These are phyloP conservation scores for Galerina sulciceps DNA, from an alignment of 768 basidiomycete genomes.

Conservation along the genomic window DNA sequence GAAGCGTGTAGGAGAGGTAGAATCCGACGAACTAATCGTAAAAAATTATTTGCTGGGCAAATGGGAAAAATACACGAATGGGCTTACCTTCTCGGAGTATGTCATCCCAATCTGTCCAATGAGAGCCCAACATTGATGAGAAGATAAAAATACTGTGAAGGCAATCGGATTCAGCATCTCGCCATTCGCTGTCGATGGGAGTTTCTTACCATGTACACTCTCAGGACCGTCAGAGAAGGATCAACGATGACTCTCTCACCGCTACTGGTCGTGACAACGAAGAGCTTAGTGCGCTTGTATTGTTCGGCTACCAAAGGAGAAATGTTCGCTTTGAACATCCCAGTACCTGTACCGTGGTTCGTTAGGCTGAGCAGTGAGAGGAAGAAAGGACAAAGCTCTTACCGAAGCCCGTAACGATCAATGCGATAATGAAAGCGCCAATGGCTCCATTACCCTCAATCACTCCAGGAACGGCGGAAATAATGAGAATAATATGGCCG, in stretches of 20 bases:
- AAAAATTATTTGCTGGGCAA: background rate
- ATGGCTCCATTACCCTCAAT: constrained; percentile 56
- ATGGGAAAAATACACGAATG: constrained; percentile 15
- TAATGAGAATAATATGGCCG: constrained; percentile 69
- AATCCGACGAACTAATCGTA: constrained; percentile 58
- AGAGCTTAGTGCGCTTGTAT: constrained; percentile 57
- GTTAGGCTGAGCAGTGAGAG: constrained; percentile 16
- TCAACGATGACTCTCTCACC: constrained; percentile 82
- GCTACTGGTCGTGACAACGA: constrained; percentile 48
- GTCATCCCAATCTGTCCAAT: constrained; percentile 73
- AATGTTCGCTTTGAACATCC: constrained; percentile 79
- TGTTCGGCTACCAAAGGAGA: constrained; percentile 83
- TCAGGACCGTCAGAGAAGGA: constrained; percentile 65
- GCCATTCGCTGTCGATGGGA: constrained; percentile 17
- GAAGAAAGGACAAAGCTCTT: constrained; percentile 1
- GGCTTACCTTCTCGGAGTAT: constrained; percentile 62
- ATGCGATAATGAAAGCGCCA: constrained; percentile 58
- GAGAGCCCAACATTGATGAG: constrained; percentile 80
- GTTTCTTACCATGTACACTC: constrained; percentile 70
- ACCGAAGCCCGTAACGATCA: constrained; percentile 63
- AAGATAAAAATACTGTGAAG: constrained; percentile 62
- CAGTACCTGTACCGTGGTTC: constrained; percentile 46
- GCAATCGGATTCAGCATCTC: background rate
- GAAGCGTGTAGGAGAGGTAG: constrained; percentile 70
- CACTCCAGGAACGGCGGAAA: constrained; percentile 68